phyloP scores from a whole-genome alignment of 495 filamentous ascomycete species.

The Xylaria grammica region DNA sequence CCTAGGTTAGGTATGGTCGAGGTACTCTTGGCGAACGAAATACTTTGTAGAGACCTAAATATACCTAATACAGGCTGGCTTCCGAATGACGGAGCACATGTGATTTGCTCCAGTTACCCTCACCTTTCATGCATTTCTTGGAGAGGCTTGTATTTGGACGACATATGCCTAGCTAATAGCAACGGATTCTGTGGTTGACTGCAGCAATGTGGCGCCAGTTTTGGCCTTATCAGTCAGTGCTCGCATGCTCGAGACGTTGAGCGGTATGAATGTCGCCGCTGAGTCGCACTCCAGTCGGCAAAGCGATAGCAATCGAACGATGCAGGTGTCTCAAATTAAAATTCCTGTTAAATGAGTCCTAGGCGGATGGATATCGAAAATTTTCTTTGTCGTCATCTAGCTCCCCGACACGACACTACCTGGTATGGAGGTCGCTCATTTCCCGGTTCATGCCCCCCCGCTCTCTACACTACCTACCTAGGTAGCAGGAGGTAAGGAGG shows the following conservation, averaged over 20 bases:
- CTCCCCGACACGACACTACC: neutral
- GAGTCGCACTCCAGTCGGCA: neutral
- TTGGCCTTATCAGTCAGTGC: slow-evolving; percentile 8
- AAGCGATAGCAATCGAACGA: neutral
- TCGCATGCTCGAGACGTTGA: slow-evolving; percentile 7
- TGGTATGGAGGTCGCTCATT: slow-evolving; percentile 15
- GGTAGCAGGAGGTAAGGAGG: too few species aligned
- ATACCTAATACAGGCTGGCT: neutral
- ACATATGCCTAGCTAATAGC: neutral
- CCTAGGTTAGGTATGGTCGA: neutral
- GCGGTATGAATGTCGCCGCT: neutral
- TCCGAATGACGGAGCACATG: slow-evolving; percentile 21
- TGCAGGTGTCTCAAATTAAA: neutral
- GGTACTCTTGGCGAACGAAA: neutral
- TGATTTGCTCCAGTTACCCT: slow-evolving; percentile 12
- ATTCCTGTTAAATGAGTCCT: neutral
- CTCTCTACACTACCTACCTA: neutral
- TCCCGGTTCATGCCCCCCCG: slow-evolving; percentile 7
- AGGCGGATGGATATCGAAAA: neutral
- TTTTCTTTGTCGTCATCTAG: slow-evolving; percentile 12
- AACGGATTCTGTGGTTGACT: neutral
- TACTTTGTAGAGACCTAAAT: neutral
- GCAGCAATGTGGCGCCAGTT: neutral
- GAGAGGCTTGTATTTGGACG: neutral
- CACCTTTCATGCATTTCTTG: neutral